Percentiles rank a stretch among this genome's conserved stretches.
Evolutionary conservation across 805 yeast genomes (phyloP).

Genomic region (Saccharomycopsis javanensis): DNA sequence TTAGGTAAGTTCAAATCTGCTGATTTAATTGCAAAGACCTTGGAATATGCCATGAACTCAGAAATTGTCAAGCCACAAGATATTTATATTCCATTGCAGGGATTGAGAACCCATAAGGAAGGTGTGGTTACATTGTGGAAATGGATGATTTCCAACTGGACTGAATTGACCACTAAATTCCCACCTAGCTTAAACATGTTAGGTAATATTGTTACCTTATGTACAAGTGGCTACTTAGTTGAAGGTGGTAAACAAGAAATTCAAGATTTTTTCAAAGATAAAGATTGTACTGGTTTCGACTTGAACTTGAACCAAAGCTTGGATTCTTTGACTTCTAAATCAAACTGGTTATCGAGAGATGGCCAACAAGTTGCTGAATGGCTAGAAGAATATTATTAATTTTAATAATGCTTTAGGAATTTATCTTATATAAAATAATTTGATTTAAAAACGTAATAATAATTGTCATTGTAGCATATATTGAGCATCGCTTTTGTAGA

Average conservation of each 20-base stretch:
- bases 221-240: slow-evolving; percentile 54
- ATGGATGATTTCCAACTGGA: slow-evolving; percentile 74
- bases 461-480: no score
- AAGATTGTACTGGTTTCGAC: slow-evolving; percentile 54
- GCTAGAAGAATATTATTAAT: slow-evolving; percentile 32
- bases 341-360: slow-evolving; percentile 52
- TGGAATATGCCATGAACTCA: slow-evolving; percentile 48
- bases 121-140: slow-evolving; percentile 66
- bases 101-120: slow-evolving; percentile 49
- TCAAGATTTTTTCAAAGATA: slow-evolving; percentile 39
- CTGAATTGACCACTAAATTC: slow-evolving; percentile 47
- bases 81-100: slow-evolving; percentile 66
- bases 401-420: not conserved
- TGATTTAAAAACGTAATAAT: no score
- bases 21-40: slow-evolving; percentile 44
- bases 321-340: slow-evolving; percentile 48
- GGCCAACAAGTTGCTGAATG: slow-evolving; percentile 37
- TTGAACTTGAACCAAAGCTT: slow-evolving; percentile 56
- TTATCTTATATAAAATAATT: no score
- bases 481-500: no score
- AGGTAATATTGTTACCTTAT: slow-evolving; percentile 57
- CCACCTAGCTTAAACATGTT: slow-evolving; percentile 80
- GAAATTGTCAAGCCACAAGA: slow-evolving; percentile 57
- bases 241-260: slow-evolving; percentile 42
- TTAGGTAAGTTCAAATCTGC: slow-evolving; percentile 54